Base-by-base conservation (phyloP, 768 basidiomycete species). In the Pulveroboletus sp. region DNA sequence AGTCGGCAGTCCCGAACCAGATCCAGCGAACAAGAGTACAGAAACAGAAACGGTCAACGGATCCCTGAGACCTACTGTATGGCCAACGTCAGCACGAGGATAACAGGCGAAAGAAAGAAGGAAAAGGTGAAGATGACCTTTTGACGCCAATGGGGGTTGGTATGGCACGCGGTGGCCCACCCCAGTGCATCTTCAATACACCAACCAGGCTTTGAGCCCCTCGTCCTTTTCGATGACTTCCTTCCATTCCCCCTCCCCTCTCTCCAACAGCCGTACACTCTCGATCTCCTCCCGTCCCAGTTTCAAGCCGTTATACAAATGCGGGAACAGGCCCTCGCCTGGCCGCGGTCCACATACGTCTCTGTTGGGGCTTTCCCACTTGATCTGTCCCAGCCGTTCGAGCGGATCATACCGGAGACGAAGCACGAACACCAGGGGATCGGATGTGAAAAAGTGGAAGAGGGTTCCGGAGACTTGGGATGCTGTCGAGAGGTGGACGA, bases 401-500 rank as follows among this genome's bases (percentile, higher is more conserved):
- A 82, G 66, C 1, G 53, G 58, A 1, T 55, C 61, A 43, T 79
- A 81, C 1, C 58, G 55, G 37, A 83, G 62, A 9, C 73, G 72
- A 9, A 80, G 59, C 11, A 82, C 62, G 42, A 70, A 73, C 4
- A 81, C 68, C 0, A 42, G 58, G 3, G 67, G 57, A 33, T 76
- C 68, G 11, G 71, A 55, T 2, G 48, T 40, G 58, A 80, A 82
- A 59, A 81, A 81, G 43, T 57, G 68, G 27, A 61, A 61, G 18
- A 82, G 59, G 1, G 80, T 81, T 6, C 70, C 70, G 5, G 69
- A 68, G 8, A 81, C 55, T 57, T 83, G 81, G 18, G 0, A n/a
- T 0, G 77, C 69, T 1, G 79, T 81, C 18, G 79, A 81, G 21
- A 82, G 69, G 55, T 83, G 81, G 53, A 82, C 71, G 56, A 81